phyloP scores from a whole-genome alignment of 2,329 filamentous ascomycete genomes.

The Curvularia eragrostidis region DNA sequence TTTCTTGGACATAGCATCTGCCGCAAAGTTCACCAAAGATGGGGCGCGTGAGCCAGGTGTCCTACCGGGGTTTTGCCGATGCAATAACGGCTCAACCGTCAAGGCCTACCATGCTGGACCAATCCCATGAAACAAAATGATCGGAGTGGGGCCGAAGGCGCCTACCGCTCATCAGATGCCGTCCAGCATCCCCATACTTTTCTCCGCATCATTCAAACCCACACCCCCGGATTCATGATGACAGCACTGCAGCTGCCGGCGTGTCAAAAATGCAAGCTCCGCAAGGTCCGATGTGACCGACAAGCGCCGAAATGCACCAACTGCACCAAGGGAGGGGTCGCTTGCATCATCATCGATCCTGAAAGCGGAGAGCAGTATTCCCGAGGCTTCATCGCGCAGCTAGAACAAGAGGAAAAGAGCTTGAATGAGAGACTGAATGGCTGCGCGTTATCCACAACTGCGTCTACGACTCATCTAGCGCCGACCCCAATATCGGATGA shows the following conservation, averaged over 20 bases:
- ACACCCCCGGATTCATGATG: not conserved
- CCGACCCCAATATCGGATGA: not conserved
- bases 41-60: not conserved
- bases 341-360: not conserved
- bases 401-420: not conserved
- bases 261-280: conserved; percentile 20
- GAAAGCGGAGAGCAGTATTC: not conserved
- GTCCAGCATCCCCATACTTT: not conserved
- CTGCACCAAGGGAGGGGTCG: not conserved
- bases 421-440: not conserved
- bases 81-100: not conserved
- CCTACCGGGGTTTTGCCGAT: not conserved
- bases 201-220: not conserved
- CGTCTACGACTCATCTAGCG: not conserved
- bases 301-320: not conserved
- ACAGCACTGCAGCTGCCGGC: conserved; percentile 11
- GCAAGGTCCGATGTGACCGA: conserved; percentile 17
- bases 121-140: not conserved
- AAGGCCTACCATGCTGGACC: not conserved
- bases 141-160: not conserved
- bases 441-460: not conserved
- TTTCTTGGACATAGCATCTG: not conserved
- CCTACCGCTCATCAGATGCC: not conserved
- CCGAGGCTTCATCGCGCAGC: not conserved
- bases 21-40: not conserved